Base-by-base conservation (phyloP, 2,329 filamentous ascomycete species). In the Colletotrichum camelliae region DNA sequence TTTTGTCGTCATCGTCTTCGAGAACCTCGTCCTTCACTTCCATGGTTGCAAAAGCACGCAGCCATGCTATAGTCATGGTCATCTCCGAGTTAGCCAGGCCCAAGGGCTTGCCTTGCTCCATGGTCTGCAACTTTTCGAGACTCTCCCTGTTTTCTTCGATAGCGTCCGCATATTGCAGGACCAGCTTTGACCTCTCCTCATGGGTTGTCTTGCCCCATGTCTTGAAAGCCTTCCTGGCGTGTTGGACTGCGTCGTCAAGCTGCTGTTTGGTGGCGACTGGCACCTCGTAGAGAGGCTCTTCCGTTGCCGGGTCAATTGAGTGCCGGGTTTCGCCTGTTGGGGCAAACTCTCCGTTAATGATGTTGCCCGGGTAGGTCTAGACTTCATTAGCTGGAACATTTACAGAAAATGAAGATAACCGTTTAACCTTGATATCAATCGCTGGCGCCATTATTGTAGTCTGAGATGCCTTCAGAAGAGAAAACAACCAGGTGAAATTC, bases 11-110 rank as follows among this genome's bases (percentile, higher is more conserved):
- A 2, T 80, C 84, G 10, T 88, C 85, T 48, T 87, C 82, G 10
- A 88, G 74, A 7, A 86, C 77, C 5, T 85, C 85, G 33, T 85
- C 84, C 6, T 82, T 77, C 7, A 88, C 77, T 37, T 82, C 78
- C 60, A 78, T 74, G 7, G 62, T 77, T 24, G 80, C 74, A 71
- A 76, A 80, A 37, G 29, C 78, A 7, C 78, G 76, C 58, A 82
- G 64, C 67, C 78, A 79, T 16, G 24, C 29, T 9, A 80, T n/a
- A 21, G 77, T 74, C 39, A 79, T 74, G 31, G 24, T 64, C 7
- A 80, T 24, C 16, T 81, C 80, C 5, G 64, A 66, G 9, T 71
- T 48, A 4, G 79, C 77, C 1, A 73, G 60, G 15, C 52, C 66
- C 27, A 69, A 27, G 10, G 83, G 82, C 67, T 83, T 83, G 7